phyloP scores from a whole-genome alignment of 23 red algal genomes.

The Gracilaria domingensis region DNA sequence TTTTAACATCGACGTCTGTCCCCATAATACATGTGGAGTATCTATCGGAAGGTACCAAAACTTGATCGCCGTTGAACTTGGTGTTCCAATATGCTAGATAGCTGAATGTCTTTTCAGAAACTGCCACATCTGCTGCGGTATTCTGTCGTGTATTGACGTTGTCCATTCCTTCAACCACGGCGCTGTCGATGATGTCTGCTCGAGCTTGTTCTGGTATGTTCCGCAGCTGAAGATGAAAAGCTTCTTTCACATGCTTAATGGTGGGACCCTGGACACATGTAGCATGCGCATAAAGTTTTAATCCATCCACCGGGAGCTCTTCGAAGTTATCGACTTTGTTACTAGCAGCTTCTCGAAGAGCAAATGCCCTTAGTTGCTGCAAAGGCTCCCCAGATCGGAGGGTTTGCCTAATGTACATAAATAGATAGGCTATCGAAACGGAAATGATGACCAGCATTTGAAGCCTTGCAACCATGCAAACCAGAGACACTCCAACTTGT shows the following conservation, averaged over 20 bases:
- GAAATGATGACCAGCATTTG: not conserved
- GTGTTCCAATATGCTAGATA: constrained; percentile 48
- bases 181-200: constrained; percentile 21
- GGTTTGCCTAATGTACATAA: not conserved
- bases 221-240: not conserved
- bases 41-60: not conserved
- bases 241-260: not conserved
- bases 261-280: constrained; percentile 12
- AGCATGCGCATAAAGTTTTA: constrained; percentile 33
- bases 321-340: not conserved
- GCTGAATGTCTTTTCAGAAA: not conserved
- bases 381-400: not conserved
- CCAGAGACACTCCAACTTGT: not conserved
- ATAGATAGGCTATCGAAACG: not conserved
- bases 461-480: not conserved
- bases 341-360: not conserved
- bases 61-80: not conserved
- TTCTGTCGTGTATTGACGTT: constrained; percentile 18
- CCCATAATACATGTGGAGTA: constrained; percentile 41
- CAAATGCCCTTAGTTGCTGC: not conserved
- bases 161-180: constrained; percentile 13
- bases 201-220: not conserved
- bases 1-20: not conserved
- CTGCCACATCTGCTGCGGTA: not conserved
- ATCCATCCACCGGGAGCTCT: not conserved